phyloP scores from a whole-genome alignment of 2,329 filamentous ascomycete genomes.

The Colletotrichum sp. region DNA sequence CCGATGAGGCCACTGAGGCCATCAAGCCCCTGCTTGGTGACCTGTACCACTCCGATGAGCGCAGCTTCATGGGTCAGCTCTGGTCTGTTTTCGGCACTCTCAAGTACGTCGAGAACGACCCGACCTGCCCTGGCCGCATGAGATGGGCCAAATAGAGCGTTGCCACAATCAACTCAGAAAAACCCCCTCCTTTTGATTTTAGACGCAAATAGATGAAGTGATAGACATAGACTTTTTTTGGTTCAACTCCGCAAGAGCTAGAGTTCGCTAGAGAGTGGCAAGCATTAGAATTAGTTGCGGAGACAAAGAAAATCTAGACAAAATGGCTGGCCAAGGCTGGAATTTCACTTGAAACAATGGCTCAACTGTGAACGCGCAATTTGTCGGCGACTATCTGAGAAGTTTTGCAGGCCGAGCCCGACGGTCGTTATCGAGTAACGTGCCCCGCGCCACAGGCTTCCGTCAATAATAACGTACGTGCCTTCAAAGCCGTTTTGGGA shows the following conservation, averaged over 20 bases:
- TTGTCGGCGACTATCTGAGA: not conserved
- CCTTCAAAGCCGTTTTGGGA: not conserved
- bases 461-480: not conserved
- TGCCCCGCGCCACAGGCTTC: not conserved
- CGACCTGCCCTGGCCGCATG: conserved; percentile 36
- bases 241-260: not conserved
- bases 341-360: not conserved
- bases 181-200: not conserved
- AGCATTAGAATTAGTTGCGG: not conserved
- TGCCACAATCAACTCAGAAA: not conserved
- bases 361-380: not conserved
- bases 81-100: conserved; percentile 50
- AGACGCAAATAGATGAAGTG: conserved; percentile 1
- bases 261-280: not conserved
- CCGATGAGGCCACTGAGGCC: conserved; percentile 60
- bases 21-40: conserved; percentile 61
- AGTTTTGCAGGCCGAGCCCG: not conserved
- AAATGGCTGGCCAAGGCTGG: not conserved
- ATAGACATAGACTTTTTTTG: conserved; percentile 3
- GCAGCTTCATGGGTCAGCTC: conserved; percentile 48
- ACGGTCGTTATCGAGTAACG: not conserved
- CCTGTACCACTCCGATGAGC: conserved; percentile 52
- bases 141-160: conserved; percentile 32
- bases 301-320: not conserved
- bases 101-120: conserved; percentile 50